These are phyloP conservation scores for Gentiana macrophylla DNA, from an alignment of 257 asterid species.

Conservation along the genomic window DNA sequence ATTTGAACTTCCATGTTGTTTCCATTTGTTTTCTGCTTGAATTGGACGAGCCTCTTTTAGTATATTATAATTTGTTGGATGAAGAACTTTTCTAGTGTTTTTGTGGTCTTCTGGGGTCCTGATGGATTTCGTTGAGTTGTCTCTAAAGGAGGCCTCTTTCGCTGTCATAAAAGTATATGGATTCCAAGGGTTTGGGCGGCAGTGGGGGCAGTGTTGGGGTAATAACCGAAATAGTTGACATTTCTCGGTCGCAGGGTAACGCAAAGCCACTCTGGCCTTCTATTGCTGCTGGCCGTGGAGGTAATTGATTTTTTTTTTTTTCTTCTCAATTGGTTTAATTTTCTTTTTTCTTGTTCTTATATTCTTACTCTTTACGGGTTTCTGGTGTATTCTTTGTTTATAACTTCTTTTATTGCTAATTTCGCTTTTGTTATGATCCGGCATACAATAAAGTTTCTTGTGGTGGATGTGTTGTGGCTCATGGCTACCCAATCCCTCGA, in stretches of 20 bases:
- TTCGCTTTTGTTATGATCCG: too few relatives aligned
- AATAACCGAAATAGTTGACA: conserved; percentile 35
- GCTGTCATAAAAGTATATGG: conserved; percentile 37
- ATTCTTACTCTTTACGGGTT: background rate
- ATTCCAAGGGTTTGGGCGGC: conserved; percentile 51
- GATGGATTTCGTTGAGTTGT: conserved; percentile 31
- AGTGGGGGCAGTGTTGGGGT: conserved; percentile 14
- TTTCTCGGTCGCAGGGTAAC: conserved; percentile 22
- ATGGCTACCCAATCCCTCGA: too few relatives aligned
- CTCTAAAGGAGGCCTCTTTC: conserved; percentile 14
- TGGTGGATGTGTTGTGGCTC: background rate
- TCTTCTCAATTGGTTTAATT: background rate
- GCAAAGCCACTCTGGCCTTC: conserved; percentile 11
- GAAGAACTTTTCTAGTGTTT: conserved; percentile 13
- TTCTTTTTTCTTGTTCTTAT: too few relatives aligned
- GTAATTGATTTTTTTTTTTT: conserved; percentile 10
- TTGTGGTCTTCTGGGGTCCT: conserved; percentile 13
- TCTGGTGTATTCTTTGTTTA: too few relatives aligned
- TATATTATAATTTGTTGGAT: background rate
- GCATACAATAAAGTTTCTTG: too few relatives aligned
- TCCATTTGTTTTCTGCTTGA: background rate
- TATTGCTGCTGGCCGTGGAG: conserved; percentile 14
- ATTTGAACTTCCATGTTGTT: conserved; percentile 2
- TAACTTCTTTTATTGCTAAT: too few relatives aligned
- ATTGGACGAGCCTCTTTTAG: conserved; percentile 8